Evolutionary conservation across 2,329 filamentous ascomycete species (phyloP), one percentile per base, ranked within the genome.

Genomic region (Pezizomycotina sp.): DNA sequence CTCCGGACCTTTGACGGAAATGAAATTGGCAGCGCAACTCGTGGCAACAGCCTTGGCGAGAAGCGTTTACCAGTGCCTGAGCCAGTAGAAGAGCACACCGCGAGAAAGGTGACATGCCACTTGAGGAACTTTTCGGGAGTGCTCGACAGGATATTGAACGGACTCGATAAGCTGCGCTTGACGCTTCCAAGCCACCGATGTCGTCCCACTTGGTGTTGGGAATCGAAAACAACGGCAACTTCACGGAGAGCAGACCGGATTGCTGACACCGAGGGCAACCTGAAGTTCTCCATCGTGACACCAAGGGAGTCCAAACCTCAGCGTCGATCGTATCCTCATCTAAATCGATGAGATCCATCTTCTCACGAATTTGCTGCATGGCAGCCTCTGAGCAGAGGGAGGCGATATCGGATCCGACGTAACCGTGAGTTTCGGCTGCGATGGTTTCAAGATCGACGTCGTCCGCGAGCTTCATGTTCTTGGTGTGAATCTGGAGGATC

Each of bases 271-370:
- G 98, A 78, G 43, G 89, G 86, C 55, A 92, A 98, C 53, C 84
- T 80, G 81, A 98, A 98, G 72, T 98, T 98, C 62, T 98, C 89
- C 82, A 95, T 95, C 45, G 89, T 98, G 31, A 98, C 89, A 58
- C 89, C 89, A 29, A 98, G 74, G 28, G 89, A 95, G 63, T 98
- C 89, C 36, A 98, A 72, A 98, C 89, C 65, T 98, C 89, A 19
- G 89, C 89, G 53, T 98, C 89, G 47, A 98, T 98, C 45, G 89
- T 98, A 56, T 98, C 89, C 64, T 98, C 89, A 48, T 98, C 89
- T 21, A 98, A 71, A 61, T 98, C 89, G 51, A 98, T 98, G 48
- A 98, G 72, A 58, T 98, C 89, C 89, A 98, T 98, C 77, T 98
- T 98, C 65, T 98, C 89, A 65, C 89, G 86, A 61, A 98, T 98